Conservation (phyloP, 2,329 filamentous ascomycete genomes). For the Dactylellina parvicollis region DNA sequence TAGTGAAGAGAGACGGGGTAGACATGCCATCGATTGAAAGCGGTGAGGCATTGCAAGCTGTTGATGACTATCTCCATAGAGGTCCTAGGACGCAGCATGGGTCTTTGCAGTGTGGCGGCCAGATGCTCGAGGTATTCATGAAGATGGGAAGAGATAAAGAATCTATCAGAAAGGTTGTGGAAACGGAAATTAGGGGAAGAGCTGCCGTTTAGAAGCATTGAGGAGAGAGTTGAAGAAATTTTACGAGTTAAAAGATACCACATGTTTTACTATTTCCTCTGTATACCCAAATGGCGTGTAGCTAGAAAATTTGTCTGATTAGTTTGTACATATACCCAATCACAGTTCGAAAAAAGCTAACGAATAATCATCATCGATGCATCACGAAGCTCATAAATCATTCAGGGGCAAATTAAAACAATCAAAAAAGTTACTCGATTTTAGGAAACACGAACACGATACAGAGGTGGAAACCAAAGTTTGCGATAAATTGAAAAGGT, state of each 20-base stretch:
- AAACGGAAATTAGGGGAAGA: conserved; percentile 21
- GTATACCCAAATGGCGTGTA: not conserved
- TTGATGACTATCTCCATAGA: conserved; percentile 41
- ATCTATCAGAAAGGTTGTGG: conserved; percentile 43
- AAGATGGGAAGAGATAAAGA: conserved; percentile 48
- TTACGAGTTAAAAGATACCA: conserved; percentile 37
- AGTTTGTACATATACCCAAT: conserved; percentile 19
- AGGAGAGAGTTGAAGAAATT: not conserved
- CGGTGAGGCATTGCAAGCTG: conserved; percentile 29
- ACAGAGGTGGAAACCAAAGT: too few species aligned
- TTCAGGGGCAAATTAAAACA: too few species aligned
- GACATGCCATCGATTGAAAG: conserved; percentile 10
- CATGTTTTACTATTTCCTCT: conserved; percentile 17
- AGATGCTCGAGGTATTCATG: conserved; percentile 43
- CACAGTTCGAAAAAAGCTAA: too few species aligned
- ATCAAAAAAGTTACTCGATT: too few species aligned
- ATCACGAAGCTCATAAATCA: not conserved
- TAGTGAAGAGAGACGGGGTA: conserved; percentile 22
- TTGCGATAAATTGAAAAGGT: too few species aligned
- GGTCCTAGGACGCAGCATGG: conserved; percentile 47
- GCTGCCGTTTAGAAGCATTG: not conserved
- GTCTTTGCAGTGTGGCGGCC: conserved; percentile 42
- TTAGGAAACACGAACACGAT: too few species aligned
- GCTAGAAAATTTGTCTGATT: conserved; percentile 8
- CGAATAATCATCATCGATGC: not conserved